phyloP scores from a whole-genome alignment of 2,329 filamentous ascomycete species.

The Calonectria pseudoreteaudii region DNA sequence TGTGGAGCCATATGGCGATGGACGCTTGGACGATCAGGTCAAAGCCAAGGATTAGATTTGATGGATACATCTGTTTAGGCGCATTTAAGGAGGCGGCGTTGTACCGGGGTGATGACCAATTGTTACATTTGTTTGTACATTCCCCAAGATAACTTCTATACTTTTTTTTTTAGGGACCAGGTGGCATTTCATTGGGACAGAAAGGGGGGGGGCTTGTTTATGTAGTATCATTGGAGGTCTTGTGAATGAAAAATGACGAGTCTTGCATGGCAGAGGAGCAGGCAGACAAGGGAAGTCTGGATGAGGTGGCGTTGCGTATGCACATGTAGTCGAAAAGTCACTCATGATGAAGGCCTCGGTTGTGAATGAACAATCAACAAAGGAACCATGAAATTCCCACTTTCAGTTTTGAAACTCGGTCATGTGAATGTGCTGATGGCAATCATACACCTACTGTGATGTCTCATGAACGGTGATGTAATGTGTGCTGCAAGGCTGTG shows the following conservation, averaged over 20 bases:
- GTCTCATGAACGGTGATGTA: conserved; percentile 37
- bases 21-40: conserved; percentile 2
- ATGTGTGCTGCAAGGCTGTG: conserved; percentile 25
- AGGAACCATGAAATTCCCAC: background rate
- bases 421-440: background rate
- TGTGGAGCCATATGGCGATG: background rate
- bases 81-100: conserved; percentile 39
- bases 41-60: conserved; percentile 25
- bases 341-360: background rate
- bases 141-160: conserved; percentile 27
- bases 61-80: conserved; percentile 29
- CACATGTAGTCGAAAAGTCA: conserved; percentile 5
- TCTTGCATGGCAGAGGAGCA: conserved; percentile 13
- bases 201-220: conserved; percentile 18
- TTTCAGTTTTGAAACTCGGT: background rate
- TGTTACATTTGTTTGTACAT: conserved; percentile 34
- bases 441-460: background rate
- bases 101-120: conserved; percentile 33
- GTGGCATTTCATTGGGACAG: conserved; percentile 26
- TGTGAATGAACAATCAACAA: background rate
- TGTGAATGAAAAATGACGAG: conserved; percentile 29
- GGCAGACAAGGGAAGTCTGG: background rate
- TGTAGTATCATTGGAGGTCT: conserved; percentile 30
- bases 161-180: conserved; percentile 29
- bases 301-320: background rate